These are phyloP conservation scores for Taxawa tesnikishii DNA, from an alignment of 2,329 filamentous ascomycete genomes.

Conservation along the genomic window DNA sequence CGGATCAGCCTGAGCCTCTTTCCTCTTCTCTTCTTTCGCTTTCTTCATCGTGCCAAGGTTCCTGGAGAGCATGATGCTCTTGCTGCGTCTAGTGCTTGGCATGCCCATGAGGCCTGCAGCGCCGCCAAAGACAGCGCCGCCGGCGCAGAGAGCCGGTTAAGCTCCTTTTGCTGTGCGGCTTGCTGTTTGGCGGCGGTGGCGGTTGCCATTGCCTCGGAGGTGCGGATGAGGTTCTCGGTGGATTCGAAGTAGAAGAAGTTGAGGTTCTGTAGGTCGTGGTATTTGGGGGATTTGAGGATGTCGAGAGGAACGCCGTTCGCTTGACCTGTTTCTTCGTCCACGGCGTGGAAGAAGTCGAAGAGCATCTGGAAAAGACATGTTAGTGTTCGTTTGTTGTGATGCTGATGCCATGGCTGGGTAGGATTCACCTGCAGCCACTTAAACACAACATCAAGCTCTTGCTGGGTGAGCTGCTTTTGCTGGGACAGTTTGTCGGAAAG, in stretches of 20 bases:
- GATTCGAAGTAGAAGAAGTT: conserved; percentile 98
- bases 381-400: conserved; percentile 5
- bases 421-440: conserved; percentile 61
- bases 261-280: conserved; percentile 88
- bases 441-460: conserved; percentile 90
- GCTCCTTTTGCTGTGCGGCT: conserved; percentile 26
- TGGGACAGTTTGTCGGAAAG: conserved; percentile 86
- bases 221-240: conserved; percentile 81
- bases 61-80: conserved; percentile 75
- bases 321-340: conserved; percentile 71
- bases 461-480: conserved; percentile 70
- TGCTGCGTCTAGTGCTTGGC: conserved; percentile 30
- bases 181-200: conserved; percentile 72
- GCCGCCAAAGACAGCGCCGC: conserved; percentile 39
- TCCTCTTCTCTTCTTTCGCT: conserved; percentile 89
- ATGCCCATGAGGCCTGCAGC: conserved; percentile 49
- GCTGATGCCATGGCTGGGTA: neutral
- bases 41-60: conserved; percentile 95
- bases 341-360: conserved; percentile 89
- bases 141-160: conserved; percentile 60
- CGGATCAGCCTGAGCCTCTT: conserved; percentile 89
- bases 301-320: conserved; percentile 81
- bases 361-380: conserved; percentile 43
- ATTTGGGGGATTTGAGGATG: conserved; percentile 92
- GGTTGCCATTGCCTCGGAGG: conserved; percentile 90